Evolutionary conservation across 129 eudicot genomes (phyloP).

Genomic region (Oenanthe sinensis): DNA sequence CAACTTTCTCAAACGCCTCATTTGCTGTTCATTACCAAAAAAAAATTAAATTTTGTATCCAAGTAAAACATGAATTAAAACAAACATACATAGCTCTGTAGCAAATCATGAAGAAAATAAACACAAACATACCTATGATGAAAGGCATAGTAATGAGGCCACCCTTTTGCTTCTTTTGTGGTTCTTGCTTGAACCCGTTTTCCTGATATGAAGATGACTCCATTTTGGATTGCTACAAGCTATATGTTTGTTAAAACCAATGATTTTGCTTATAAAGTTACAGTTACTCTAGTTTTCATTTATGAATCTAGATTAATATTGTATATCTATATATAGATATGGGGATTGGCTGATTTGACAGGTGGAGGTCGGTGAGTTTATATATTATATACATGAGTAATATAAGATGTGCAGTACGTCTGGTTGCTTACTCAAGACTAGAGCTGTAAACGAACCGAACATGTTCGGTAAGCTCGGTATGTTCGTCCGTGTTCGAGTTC

Average conservation of each 20-base stretch:
- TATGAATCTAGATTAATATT: too few species aligned
- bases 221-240: not conserved
- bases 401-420: too few species aligned
- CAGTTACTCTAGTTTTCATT: too few species aligned
- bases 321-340: not conserved
- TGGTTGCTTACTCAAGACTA: too few species aligned
- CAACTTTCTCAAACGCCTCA: conserved; percentile 52
- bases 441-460: too few species aligned
- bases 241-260: not conserved
- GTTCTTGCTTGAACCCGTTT: not conserved
- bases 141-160: conserved; percentile 30
- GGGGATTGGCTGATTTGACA: not conserved
- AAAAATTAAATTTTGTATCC: not conserved
- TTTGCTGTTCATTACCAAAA: conserved; percentile 26
- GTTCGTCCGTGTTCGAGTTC: too few species aligned
- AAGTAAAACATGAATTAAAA: not conserved
- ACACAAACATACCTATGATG: conserved; percentile 17
- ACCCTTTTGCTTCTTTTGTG: conserved; percentile 15
- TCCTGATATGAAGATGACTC: not conserved
- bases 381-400: too few species aligned
- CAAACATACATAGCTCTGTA: too few species aligned
- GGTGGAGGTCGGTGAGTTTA: not conserved
- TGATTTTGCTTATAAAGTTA: not conserved
- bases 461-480: too few species aligned
- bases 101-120: not conserved